Evolutionary conservation across 2,329 filamentous ascomycete species (phyloP), one percentile per base, ranked within the genome.

Genomic region (Thelonectria discophora): DNA sequence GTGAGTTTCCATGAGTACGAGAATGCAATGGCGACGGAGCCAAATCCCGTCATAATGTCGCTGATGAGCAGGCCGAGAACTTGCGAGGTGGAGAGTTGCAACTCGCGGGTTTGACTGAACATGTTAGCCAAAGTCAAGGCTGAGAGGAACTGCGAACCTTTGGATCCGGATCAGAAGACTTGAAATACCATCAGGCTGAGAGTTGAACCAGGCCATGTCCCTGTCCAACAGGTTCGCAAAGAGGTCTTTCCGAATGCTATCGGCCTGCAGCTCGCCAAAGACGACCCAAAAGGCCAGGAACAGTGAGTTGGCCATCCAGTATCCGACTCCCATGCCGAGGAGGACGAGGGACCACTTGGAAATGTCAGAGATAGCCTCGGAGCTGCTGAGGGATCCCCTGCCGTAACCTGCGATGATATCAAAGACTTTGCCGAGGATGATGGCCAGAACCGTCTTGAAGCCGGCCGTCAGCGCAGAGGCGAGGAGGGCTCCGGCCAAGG

Each of bases 1-100:
- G 94, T 93, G 15, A 98, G 82, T 64, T 89, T 89, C 92, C 92
- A 97, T 0, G 92, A 95, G 69, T 86, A 90, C 73, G 87, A 90
- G 30, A 97, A 84, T 0, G 93, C 92, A 1, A 97, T 80, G 1
- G 79, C 80, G 1, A 97, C 77, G 9, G 90, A 90, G 5, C 86
- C 85, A 5, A 89, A 32, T 0, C 88, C 84, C 3, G 89, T 87
- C n/a, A 90, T 80, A 0, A 86, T 67, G 63, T 91, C 88, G 61
- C 88, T 85, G 8, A 91, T 71, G 1, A 91, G 75, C 46, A 90
- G 85, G 0, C 93, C 94, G 1, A 97, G 80, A 1, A 93, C 89
- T 66, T 95, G 90, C 0, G 93, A 94, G 0, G 89, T 89, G 1
- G 91, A 91, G 2, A 89, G 80, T 70, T 97, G 93, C 4, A 98